Conservation (phyloP, 768 basidiomycete species). For the Mycena vitilis region DNA sequence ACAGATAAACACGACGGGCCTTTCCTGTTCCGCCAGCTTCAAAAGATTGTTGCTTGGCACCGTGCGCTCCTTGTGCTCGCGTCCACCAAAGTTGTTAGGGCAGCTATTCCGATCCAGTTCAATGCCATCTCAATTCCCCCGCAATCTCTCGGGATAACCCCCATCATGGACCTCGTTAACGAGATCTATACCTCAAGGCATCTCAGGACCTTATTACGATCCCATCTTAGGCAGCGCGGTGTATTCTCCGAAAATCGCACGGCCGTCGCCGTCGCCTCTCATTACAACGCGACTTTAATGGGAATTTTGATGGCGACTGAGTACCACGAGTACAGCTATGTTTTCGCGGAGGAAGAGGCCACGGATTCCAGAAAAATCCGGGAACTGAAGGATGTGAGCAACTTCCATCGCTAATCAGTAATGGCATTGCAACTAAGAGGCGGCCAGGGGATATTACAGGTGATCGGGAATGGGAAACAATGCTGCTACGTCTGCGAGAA, state of each 20-base stretch:
- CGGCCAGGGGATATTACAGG: slow-evolving; percentile 19
- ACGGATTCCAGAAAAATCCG: slow-evolving; percentile 9
- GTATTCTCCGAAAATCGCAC: neutral
- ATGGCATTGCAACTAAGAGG: neutral
- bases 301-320: slow-evolving; percentile 18
- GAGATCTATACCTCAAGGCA: slow-evolving; percentile 12
- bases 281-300: slow-evolving; percentile 18
- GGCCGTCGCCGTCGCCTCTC: neutral
- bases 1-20: slow-evolving; percentile 17
- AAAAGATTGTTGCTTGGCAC: slow-evolving; percentile 23
- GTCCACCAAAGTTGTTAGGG: slow-evolving; percentile 21
- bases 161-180: slow-evolving; percentile 24
- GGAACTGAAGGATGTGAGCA: slow-evolving; percentile 21
- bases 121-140: slow-evolving; percentile 17
- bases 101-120: slow-evolving; percentile 18
- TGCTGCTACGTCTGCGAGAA: slow-evolving; percentile 28
- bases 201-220: neutral
- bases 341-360: neutral
- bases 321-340: neutral
- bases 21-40: slow-evolving; percentile 16
- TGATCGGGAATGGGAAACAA: slow-evolving; percentile 2
- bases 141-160: slow-evolving; percentile 1
- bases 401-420: neutral
- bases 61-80: slow-evolving; percentile 18
- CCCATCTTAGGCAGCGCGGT: slow-evolving; percentile 1